phyloP scores from a whole-genome alignment of 1,139 yeast genomes.

The Meyerozyma smithsonii region DNA sequence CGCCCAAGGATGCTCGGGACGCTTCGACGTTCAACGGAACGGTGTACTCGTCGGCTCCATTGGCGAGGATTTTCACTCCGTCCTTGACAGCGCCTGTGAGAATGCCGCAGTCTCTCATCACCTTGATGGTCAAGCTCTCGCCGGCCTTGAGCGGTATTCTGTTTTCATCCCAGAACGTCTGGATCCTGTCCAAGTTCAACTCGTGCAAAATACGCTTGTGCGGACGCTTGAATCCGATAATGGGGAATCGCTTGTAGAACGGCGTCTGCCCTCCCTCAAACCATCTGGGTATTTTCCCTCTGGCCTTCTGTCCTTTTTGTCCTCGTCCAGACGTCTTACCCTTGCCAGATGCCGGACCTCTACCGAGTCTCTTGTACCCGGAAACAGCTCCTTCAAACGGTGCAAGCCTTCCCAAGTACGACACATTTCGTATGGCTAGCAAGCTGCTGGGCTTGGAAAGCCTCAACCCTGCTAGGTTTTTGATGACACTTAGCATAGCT shows the following conservation, averaged over 20 bases:
- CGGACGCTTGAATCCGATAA: slow-evolving; percentile 74
- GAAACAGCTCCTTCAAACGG: slow-evolving; percentile 40
- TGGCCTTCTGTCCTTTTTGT: slow-evolving; percentile 97
- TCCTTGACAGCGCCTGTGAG: slow-evolving; percentile 67
- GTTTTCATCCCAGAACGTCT: slow-evolving; percentile 62
- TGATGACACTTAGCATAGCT: background rate
- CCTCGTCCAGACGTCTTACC: slow-evolving; percentile 98
- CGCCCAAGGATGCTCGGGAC: slow-evolving; percentile 69
- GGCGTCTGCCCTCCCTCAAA: slow-evolving; percentile 99
- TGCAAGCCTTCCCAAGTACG: slow-evolving; percentile 33
- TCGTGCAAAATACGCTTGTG: slow-evolving; percentile 47
- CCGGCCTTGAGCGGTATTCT: slow-evolving; percentile 60
- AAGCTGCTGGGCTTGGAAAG: background rate
- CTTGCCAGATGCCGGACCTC: slow-evolving; percentile 92
- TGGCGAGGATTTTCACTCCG: slow-evolving; percentile 80
- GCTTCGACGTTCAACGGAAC: slow-evolving; percentile 76
- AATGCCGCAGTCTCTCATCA: slow-evolving; percentile 70
- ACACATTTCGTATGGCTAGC: slow-evolving; percentile 9
- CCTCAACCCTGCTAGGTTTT: background rate
- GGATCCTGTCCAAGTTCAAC: slow-evolving; percentile 55
- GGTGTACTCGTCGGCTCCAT: slow-evolving; percentile 52
- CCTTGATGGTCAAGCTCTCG: slow-evolving; percentile 55
- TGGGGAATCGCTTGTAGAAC: slow-evolving; percentile 81
- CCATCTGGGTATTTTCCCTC: slow-evolving; percentile 87
- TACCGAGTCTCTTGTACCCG: slow-evolving; percentile 71